Conservation (phyloP, 352 stramenopile species). For the Phytophthora brassicae region DNA sequence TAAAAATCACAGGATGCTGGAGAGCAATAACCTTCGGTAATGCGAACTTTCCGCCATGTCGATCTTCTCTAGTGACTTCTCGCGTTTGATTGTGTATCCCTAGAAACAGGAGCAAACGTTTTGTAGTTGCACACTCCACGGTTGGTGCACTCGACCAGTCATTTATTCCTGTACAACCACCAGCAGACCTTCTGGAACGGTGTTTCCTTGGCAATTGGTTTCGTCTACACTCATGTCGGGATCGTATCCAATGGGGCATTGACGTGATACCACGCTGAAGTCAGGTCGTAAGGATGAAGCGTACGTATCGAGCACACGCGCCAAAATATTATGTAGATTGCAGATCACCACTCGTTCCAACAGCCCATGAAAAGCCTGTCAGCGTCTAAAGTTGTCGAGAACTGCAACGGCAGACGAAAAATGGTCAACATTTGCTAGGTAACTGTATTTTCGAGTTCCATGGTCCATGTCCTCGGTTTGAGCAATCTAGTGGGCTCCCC, state of each 20-base stretch:
- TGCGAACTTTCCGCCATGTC: no score
- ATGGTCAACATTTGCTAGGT: background rate
- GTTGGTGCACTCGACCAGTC: conserved; percentile 92
- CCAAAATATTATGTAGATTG: conserved; percentile 90
- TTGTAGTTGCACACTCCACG: conserved; percentile 90
- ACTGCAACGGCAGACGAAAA: conserved; percentile 19
- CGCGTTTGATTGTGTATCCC: conserved; percentile 66
- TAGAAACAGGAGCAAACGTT: conserved; percentile 86
- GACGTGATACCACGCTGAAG: conserved; percentile 2
- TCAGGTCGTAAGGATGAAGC: conserved; percentile 7
- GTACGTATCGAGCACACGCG: conserved; percentile 82
- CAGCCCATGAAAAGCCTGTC: conserved; percentile 89
- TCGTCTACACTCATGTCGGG: conserved; percentile 68
- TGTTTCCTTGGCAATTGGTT: conserved; percentile 66
- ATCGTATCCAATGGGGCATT: conserved; percentile 83
- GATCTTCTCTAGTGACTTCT: no score
- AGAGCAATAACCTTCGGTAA: no score
- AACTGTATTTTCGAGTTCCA: no score
- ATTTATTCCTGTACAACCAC: conserved; percentile 88
- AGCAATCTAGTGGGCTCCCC: conserved; percentile 72
- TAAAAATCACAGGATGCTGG: conserved; percentile 26
- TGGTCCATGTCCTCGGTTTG: conserved; percentile 68
- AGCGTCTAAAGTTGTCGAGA: conserved; percentile 88
- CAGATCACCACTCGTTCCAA: conserved; percentile 71
- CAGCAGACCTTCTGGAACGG: conserved; percentile 41